Base-by-base conservation (phyloP, 805 yeast genomes). In the Yarrowia sp. region DNA sequence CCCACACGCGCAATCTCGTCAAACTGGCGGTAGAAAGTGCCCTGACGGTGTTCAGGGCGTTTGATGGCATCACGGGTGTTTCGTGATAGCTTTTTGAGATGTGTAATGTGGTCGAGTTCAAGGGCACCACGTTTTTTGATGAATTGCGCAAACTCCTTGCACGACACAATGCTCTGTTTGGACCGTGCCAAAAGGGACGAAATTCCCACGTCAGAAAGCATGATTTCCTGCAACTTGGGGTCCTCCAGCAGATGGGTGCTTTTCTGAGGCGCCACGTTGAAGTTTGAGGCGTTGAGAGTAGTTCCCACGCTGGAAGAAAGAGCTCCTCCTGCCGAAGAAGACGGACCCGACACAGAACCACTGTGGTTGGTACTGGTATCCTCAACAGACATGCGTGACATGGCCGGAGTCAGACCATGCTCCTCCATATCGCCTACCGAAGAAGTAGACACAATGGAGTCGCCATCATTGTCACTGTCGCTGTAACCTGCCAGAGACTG, bases 101-200 rank as follows among this genome's bases (percentile, higher is more conserved):
- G 96, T 65, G 82, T 81, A 44, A 84, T 84, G 68, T 90, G 89
- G 66, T 88, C 96, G 68, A 87, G 89, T 74, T 91, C 97, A 62
- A 87, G 81, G 35, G 83, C 77, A 30, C 91, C 91, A 70, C 89
- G 88, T 75, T 87, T 89, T 73, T 88, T 88, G 64, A 93, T 78
- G 74, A 84, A 95, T 69, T 85, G 84, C 30, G 90, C 80, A 70
- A 91, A 87, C 72, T 95, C 98, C 71, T 92, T 97, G 68, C 96
- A 87, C 0, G 96, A 86, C 67, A 81, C 81, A 48, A 92, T 80
- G 66, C 92, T 85, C 74, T 88, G 93, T 76, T 93, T 93, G 65
- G 92, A 80, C 44, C 96, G 81, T 1, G 81, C 77, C 59, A 92
- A 79, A 19, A 93, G 79, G 0, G 90, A 81, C 67, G 89, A 95